Evolutionary conservation across 352 stramenopile species (phyloP), one percentile per base, ranked within the genome.

Genomic region (Phytophthora pinifolia): DNA sequence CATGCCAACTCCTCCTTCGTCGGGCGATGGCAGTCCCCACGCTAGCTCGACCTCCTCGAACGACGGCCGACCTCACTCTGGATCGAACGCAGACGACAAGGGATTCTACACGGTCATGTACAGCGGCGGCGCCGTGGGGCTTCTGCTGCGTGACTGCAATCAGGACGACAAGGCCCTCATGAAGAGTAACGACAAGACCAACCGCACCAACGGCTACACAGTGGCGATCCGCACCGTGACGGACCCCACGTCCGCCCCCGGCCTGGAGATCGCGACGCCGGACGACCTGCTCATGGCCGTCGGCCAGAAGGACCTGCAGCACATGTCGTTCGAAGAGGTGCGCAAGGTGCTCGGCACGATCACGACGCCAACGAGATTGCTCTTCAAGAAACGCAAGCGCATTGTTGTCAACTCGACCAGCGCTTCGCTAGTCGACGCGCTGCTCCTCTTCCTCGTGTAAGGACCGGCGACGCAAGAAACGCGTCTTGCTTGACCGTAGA

Each of bases 201-300:
- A 83, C 43, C 68, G 67, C 36, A 82, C 72, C 13, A 89, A 88
- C 47, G 78, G 75, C 41, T 92, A 92, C 57, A 76, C 74, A 31
- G 78, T 78, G 18, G 60, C 70, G 35, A 67, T 92, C 34, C 76
- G 77, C 29, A 76, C 73, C 27, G 67, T 90, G 25, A 84, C 72
- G 14, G 65, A 84, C 45, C 48, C 76, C 6, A 60, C 46, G 10
- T 76, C 65, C n/a, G 67, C 76, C 8, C 63, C 70, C 1, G 76
- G 75, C 14, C 59, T 89, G 39, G 76, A 91, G 38, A 70, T 80
- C 35, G 77, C 70, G 39, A 62, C 53, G 10, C 42, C 67, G 0
- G 79, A 79, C 14, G 81, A 91, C 52, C 57, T 88, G 66, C 74
- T 91, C 41, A 85, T 92, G 60, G 81, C 76, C 25, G 88, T 92